Base-by-base conservation (phyloP, 2,329 filamentous ascomycete species). In the Elsinoe perseae region DNA sequence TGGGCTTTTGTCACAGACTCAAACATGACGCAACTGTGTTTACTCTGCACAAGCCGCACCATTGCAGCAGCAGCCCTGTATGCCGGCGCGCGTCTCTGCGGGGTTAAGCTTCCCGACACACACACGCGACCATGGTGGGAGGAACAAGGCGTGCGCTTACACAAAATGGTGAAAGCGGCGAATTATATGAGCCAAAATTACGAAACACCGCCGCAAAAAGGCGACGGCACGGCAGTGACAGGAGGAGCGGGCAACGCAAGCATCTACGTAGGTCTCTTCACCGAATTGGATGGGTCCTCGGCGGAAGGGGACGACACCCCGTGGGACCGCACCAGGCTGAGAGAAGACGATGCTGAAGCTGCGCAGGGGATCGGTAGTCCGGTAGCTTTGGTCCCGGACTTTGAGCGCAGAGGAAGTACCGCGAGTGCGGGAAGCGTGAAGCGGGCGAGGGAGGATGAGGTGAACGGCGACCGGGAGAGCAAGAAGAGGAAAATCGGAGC, bases 1-100 rank as follows among this genome's bases (percentile, higher is more conserved):
- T 97, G 93, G 90, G 86, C 89, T 0, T 97, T 96, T 65, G 83
- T 95, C 61, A 96, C 95, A 68, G 93, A 98, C 71, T 87, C 86
- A 18, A 87, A 84, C 61, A 82, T 92, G 59, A 97, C 92, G 0
- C 82, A 85, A 38, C 77, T 97, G 50, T 95, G 91, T 58, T 79
- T 98, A 2, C 77, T 95, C 27, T 86, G 91, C 69, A 82, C 83
- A 18, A 82, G 89, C 14, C 81, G 84, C 38, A 88, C 89, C 36
- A 87, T 97, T 54, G 90, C 92, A 14, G 86, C 92, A 28, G 85
- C 84, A 23, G 85, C 90, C 16, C 80, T 98, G 23, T 96, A 95
- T 72, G 93, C 92, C 59, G 89, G 88, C 4, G 87, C 88, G 57
- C 83, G 84, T 42, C 85, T 90, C 64, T 86, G 83, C 28, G 78